These are phyloP conservation scores for Russula sp. DNA, from an alignment of 768 basidiomycete species.

Conservation along the genomic window DNA sequence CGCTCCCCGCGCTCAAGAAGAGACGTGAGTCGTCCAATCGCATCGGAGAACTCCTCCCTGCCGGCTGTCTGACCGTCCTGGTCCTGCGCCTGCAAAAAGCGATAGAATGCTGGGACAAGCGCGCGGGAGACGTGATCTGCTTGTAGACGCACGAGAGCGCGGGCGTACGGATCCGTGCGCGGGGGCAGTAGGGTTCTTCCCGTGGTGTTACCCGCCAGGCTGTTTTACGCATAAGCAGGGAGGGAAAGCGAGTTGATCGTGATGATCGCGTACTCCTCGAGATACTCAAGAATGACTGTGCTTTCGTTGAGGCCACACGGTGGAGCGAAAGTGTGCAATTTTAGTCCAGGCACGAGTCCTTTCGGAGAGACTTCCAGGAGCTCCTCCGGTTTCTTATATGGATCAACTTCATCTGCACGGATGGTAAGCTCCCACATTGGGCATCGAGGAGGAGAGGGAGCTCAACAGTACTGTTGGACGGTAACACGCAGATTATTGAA, in stretches of 20 bases:
- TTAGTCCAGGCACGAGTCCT: constrained; percentile 70
- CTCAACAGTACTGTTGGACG: not conserved
- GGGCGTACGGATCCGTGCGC: constrained; percentile 53
- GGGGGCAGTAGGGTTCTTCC: constrained; percentile 46
- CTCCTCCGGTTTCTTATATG: constrained; percentile 75
- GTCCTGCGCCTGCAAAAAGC: constrained; percentile 67
- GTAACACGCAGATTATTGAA: no score
- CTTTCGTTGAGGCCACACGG: constrained; percentile 71
- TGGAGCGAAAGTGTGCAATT: constrained; percentile 46
- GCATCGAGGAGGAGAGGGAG: not conserved
- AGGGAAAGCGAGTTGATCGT: not conserved
- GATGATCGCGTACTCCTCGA: constrained; percentile 56
- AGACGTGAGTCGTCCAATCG: not conserved
- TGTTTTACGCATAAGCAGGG: not conserved
- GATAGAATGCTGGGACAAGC: constrained; percentile 67
- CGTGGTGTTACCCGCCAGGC: not conserved
- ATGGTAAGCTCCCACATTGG: no score
- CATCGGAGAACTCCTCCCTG: not conserved
- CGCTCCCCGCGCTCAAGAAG: not conserved
- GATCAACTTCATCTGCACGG: constrained; percentile 65
- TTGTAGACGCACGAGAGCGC: constrained; percentile 61
- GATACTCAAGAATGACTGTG: constrained; percentile 69
- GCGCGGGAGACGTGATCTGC: constrained; percentile 59
- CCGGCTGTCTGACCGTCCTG: constrained; percentile 38
- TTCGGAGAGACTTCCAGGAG: constrained; percentile 79